These are phyloP conservation scores for Lipomyces anomalus DNA, from an alignment of 805 yeast genomes.

Conservation along the genomic window DNA sequence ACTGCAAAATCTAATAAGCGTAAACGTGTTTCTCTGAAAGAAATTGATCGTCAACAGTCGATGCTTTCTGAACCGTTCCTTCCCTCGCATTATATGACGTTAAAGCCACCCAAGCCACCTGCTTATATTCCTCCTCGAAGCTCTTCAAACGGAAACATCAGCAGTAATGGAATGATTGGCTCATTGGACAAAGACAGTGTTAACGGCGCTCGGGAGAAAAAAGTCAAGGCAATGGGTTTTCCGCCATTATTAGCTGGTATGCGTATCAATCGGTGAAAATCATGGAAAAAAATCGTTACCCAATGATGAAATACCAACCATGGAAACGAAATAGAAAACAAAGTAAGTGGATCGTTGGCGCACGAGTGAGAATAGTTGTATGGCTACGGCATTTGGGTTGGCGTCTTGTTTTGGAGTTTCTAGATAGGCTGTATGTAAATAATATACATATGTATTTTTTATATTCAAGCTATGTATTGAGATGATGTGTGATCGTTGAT, in stretches of 20 bases:
- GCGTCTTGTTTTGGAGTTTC: too few species aligned
- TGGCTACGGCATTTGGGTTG: too few species aligned
- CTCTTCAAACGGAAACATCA: constrained; percentile 1
- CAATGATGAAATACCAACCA: too few species aligned
- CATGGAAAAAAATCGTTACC: too few species aligned
- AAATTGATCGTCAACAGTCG: constrained; percentile 2
- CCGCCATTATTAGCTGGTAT: constrained; percentile 29
- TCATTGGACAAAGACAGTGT: background rate
- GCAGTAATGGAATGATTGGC: constrained; percentile 1
- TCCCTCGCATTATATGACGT: constrained; percentile 8
- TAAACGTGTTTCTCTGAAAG: constrained; percentile 2
- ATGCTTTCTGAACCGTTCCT: constrained; percentile 10
- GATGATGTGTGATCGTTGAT: too few species aligned
- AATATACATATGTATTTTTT: too few species aligned
- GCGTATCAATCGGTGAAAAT: too few species aligned
- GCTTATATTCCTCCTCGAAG: constrained; percentile 10
- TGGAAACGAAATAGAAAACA: too few species aligned
- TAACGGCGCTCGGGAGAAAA: constrained; percentile 14
- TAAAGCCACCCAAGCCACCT: constrained; percentile 17
- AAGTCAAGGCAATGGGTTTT: constrained; percentile 28
- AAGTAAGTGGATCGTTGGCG: too few species aligned
- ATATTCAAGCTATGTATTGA: too few species aligned
- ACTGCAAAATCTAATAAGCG: background rate
- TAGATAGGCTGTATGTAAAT: too few species aligned
- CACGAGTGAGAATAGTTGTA: too few species aligned